Percentiles rank a stretch among this genome's conserved stretches.
phyloP scores from a whole-genome alignment of 2,329 filamentous ascomycete genomes.

The Trichoderma sp. region DNA sequence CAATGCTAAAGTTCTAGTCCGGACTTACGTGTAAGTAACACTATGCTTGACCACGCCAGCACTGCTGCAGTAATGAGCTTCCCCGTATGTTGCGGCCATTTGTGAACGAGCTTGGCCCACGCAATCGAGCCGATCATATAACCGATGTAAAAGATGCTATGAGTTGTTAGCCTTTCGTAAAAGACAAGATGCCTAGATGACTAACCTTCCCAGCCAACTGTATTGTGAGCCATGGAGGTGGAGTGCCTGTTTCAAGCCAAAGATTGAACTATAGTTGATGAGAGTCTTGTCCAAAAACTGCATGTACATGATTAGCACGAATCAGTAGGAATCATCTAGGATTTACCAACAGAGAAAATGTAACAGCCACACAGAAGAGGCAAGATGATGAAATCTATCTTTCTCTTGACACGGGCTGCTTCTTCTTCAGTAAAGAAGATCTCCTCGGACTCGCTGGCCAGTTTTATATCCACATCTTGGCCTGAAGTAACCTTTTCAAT shows the following conservation, averaged over 20 bases:
- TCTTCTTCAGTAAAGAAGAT: not conserved
- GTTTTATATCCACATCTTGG: not conserved
- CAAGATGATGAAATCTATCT: not conserved
- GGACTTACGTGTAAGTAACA: not conserved
- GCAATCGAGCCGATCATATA: not conserved
- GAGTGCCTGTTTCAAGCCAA: not conserved
- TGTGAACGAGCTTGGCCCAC: not conserved
- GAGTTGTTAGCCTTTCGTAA: not conserved
- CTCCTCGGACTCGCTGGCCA: not conserved
- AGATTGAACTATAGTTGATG: not conserved
- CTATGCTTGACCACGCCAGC: not conserved
- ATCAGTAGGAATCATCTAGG: not conserved
- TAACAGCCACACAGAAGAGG: not conserved
- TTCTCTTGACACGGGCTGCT: not conserved
- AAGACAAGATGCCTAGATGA: not conserved
- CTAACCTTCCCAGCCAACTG: not conserved
- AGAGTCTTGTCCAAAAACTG: not conserved
- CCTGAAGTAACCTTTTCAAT: not conserved
- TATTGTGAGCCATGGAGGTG: not conserved
- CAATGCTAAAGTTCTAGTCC: rapidly evolving
- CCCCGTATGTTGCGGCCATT: not conserved
- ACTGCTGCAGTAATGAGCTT: not conserved
- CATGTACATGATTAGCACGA: not conserved
- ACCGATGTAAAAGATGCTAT: not conserved
- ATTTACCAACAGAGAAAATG: not conserved